These are phyloP conservation scores for Pisolithus marmoratus DNA, from an alignment of 768 basidiomycete species.

Conservation along the genomic window DNA sequence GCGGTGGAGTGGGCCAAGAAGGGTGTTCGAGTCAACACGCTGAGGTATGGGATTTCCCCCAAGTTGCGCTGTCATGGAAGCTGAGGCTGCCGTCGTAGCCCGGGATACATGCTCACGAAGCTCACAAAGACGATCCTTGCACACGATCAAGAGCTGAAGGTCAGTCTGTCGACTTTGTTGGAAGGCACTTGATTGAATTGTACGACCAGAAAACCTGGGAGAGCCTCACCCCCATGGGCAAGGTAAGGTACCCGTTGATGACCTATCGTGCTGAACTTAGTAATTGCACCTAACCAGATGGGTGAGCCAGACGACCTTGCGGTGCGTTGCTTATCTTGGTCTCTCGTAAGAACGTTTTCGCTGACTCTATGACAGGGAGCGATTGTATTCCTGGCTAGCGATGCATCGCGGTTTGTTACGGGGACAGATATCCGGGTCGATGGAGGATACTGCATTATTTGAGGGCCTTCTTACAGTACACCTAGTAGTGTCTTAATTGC, in stretches of 20 bases:
- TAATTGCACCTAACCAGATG: conserved; percentile 42
- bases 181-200: background rate
- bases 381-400: conserved; percentile 84
- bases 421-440: conserved; percentile 83
- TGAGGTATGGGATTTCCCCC: conserved; percentile 44
- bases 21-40: conserved; percentile 78
- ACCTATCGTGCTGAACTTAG: conserved; percentile 2
- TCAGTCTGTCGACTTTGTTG: conserved; percentile 21
- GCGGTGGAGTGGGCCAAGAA: conserved; percentile 96
- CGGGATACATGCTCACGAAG: conserved; percentile 93
- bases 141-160: conserved; percentile 70
- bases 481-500: too few relatives aligned
- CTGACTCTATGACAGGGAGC: conserved; percentile 51
- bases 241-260: conserved; percentile 40
- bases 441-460: conserved; percentile 80
- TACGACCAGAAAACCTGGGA: conserved; percentile 74
- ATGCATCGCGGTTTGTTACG: conserved; percentile 87
- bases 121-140: conserved; percentile 80
- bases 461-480: conserved; percentile 7
- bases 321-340: conserved; percentile 33
- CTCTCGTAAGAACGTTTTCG: background rate
- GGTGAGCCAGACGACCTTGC: conserved; percentile 91
- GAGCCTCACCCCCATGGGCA: conserved; percentile 78
- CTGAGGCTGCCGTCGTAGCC: conserved; percentile 38
- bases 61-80: background rate